Conservation (phyloP, 2,329 filamentous ascomycete genomes). For the Aurifilum marmelostoma region DNA sequence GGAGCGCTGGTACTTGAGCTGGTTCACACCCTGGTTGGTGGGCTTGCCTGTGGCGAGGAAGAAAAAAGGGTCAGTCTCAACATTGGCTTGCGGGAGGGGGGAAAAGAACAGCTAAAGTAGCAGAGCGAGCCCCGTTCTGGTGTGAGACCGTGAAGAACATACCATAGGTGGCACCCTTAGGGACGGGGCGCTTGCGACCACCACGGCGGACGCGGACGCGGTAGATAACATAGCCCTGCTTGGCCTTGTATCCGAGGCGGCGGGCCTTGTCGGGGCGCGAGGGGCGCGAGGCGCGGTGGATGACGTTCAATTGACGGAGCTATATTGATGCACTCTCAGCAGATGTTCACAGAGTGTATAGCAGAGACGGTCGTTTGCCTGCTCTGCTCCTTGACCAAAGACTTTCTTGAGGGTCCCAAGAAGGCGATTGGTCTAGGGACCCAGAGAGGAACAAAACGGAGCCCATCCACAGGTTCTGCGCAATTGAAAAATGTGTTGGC, state of each 20-base stretch:
- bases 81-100: not conserved
- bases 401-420: constrained; percentile 5
- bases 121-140: not conserved
- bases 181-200: constrained; percentile 95
- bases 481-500: constrained; percentile 37
- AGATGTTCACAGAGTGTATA: constrained; percentile 99
- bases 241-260: constrained; percentile 99
- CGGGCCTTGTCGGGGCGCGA: constrained; percentile 99
- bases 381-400: constrained; percentile 32
- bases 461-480: constrained; percentile 34
- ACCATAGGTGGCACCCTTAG: constrained; percentile 99
- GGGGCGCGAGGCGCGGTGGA: constrained; percentile 97
- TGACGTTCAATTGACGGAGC: constrained; percentile 99
- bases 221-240: constrained; percentile 99
- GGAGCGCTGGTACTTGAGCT: constrained; percentile 99
- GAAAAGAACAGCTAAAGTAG: constrained; percentile 4
- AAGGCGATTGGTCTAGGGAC: constrained; percentile 5
- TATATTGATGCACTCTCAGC: constrained; percentile 99
- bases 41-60: constrained; percentile 77
- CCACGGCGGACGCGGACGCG: constrained; percentile 97
- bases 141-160: constrained; percentile 36
- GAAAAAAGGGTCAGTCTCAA: constrained; percentile 20
- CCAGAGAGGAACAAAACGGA: constrained; percentile 20
- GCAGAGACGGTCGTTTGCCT: constrained; percentile 60
- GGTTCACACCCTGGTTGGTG: constrained; percentile 99